Percentiles rank a stretch among this genome's conserved stretches.
phyloP scores from a whole-genome alignment of 2,329 filamentous ascomycete species.

The Teratosphaeria viscida region DNA sequence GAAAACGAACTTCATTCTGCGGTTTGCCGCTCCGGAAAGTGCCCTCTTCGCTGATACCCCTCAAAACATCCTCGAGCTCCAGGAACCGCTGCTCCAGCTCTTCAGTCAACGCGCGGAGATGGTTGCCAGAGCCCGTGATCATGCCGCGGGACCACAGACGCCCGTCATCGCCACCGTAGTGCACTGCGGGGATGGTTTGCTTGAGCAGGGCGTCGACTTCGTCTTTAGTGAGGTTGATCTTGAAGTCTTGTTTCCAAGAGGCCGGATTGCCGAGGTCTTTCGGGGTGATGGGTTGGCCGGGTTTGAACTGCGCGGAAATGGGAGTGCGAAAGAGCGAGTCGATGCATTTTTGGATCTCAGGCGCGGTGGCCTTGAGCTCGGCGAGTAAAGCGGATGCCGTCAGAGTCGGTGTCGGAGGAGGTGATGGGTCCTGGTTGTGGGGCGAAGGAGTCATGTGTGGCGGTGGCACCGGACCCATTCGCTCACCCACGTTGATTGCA shows the following conservation, averaged over 20 bases:
- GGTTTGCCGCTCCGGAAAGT: constrained; percentile 20
- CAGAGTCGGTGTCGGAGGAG: constrained; percentile 22
- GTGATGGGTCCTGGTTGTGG: constrained; percentile 15
- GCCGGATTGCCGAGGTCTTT: constrained; percentile 17
- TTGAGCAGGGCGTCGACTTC: constrained; percentile 37
- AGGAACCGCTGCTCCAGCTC: constrained; percentile 63
- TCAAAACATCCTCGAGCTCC: constrained; percentile 53
- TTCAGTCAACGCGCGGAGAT: constrained; percentile 58
- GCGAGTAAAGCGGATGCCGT: constrained; percentile 23
- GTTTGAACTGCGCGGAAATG: constrained; percentile 19
- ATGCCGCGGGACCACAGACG: constrained; percentile 48
- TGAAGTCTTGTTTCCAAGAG: constrained; percentile 22
- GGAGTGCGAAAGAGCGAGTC: constrained; percentile 25
- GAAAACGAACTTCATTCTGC: constrained; percentile 22
- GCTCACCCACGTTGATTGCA: background rate
- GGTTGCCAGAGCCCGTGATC: constrained; percentile 66
- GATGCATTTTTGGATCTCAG: constrained; percentile 23
- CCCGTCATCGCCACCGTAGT: constrained; percentile 32
- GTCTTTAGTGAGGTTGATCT: constrained; percentile 26
- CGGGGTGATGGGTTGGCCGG: constrained; percentile 16
- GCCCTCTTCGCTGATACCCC: constrained; percentile 23
- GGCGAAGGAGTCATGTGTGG: background rate
- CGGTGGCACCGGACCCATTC: background rate
- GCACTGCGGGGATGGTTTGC: constrained; percentile 43
- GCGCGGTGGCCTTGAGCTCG: constrained; percentile 21